Conservation (phyloP, 345 rosid genomes). For the Murraya koenigii region DNA sequence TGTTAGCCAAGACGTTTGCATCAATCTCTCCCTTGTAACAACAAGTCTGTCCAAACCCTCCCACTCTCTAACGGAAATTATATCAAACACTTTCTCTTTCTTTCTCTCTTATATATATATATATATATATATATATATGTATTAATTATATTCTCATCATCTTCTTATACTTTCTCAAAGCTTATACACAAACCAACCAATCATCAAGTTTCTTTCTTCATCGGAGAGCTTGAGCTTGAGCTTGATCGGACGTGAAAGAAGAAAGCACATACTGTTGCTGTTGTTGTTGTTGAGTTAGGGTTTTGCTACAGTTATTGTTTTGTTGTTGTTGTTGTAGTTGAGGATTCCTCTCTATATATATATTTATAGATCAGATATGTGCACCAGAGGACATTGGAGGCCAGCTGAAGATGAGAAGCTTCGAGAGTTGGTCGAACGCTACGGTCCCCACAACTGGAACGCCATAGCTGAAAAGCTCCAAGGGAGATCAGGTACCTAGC, state of each 20-base stretch:
- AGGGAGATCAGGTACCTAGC: conserved; percentile 57
- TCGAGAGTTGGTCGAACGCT: conserved; percentile 54
- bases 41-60: conserved; percentile 49
- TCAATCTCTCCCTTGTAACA: conserved; percentile 38
- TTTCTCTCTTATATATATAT: background rate
- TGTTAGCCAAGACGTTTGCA: conserved; percentile 77
- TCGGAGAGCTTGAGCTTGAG: background rate
- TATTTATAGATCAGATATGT: conserved; percentile 35
- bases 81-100: conserved; percentile 1
- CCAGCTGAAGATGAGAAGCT: conserved; percentile 76
- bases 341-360: background rate
- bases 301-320: background rate
- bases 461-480: conserved; percentile 73
- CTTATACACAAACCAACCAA: background rate
- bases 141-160: too few relatives aligned
- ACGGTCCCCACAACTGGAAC: conserved; percentile 86
- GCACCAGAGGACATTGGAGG: conserved; percentile 77
- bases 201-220: background rate
- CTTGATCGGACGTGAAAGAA: background rate
- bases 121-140: too few relatives aligned
- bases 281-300: background rate
- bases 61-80: conserved; percentile 53
- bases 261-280: background rate
- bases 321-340: background rate
- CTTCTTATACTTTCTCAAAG: too few relatives aligned